A percentile compares a stretch with the other conserved stretches of the same genome.
phyloP scores from a whole-genome alignment of 176 grass and related monocot genomes.

The Musa troglodytarum region DNA sequence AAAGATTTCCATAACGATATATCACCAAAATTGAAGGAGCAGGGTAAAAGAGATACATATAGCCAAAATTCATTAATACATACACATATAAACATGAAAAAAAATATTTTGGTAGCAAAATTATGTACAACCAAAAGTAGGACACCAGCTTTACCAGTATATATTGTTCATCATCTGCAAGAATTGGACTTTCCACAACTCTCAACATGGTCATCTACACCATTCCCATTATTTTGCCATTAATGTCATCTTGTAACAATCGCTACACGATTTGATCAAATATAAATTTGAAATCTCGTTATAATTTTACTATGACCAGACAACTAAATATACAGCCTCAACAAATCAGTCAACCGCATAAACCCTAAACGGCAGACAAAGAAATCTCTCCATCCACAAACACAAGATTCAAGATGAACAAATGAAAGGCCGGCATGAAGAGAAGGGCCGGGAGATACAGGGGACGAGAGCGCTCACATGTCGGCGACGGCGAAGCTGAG shows the following conservation, averaged over 20 bases:
- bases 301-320: not conserved
- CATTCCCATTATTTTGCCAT: not conserved
- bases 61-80: too few species aligned
- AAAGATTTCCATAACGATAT: not conserved
- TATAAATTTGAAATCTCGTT: not conserved
- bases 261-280: not conserved
- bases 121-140: not conserved
- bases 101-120: not conserved
- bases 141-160: not conserved
- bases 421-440: not conserved
- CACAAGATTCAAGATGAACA: not conserved
- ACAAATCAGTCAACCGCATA: not conserved
- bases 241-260: too few species aligned
- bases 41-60: too few species aligned
- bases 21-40: too few species aligned
- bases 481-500: slow-evolving; percentile 88
- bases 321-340: not conserved
- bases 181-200: not conserved
- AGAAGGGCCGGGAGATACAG: not conserved
- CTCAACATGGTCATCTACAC: not conserved
- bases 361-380: not conserved
- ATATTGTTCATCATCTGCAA: not conserved
- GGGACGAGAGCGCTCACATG: slow-evolving; percentile 39
- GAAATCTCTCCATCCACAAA: not conserved
- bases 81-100: not conserved